Evolutionary conservation across 768 basidiomycete species (phyloP).

Genomic region (Vishniacozyma victoriae): DNA sequence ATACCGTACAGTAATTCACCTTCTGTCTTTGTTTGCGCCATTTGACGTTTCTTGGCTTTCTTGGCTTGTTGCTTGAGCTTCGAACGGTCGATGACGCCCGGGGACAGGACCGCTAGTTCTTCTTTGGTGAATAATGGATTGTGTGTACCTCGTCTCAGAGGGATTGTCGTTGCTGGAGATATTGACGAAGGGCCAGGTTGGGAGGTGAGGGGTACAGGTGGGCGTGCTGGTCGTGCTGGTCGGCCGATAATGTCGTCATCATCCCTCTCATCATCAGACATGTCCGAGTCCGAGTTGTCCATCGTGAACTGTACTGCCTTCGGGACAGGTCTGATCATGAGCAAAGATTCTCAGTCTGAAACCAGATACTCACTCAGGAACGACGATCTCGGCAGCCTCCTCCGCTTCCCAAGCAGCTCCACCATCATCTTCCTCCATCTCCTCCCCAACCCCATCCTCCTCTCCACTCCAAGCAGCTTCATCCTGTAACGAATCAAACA

Average conservation of each 20-base stretch:
- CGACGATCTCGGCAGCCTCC: too few relatives aligned
- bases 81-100: constrained; percentile 34
- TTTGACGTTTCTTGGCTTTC: constrained; percentile 37
- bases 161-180: not conserved
- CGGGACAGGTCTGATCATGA: not conserved
- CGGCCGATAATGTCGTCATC: constrained; percentile 5
- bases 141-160: not conserved
- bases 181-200: not conserved
- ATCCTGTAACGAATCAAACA: constrained; percentile 74
- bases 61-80: constrained; percentile 40
- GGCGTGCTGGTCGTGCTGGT: constrained; percentile 3
- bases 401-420: too few relatives aligned
- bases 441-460: constrained; percentile 40
- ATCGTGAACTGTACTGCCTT: not conserved
- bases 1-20: constrained; percentile 35
- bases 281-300: not conserved
- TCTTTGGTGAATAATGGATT: constrained; percentile 38
- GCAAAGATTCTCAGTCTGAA: too few relatives aligned
- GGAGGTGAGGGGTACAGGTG: not conserved
- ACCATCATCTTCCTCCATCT: constrained; percentile 20
- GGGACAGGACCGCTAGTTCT: constrained; percentile 38
- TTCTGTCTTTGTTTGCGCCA: constrained; percentile 20
- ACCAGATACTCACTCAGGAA: too few relatives aligned
- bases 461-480: constrained; percentile 62
- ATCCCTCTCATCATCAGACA: constrained; percentile 7